Percentiles rank a stretch among this genome's conserved stretches.
Conservation (phyloP, 2,329 filamentous ascomycete species). For the Monosporascus sp. region DNA sequence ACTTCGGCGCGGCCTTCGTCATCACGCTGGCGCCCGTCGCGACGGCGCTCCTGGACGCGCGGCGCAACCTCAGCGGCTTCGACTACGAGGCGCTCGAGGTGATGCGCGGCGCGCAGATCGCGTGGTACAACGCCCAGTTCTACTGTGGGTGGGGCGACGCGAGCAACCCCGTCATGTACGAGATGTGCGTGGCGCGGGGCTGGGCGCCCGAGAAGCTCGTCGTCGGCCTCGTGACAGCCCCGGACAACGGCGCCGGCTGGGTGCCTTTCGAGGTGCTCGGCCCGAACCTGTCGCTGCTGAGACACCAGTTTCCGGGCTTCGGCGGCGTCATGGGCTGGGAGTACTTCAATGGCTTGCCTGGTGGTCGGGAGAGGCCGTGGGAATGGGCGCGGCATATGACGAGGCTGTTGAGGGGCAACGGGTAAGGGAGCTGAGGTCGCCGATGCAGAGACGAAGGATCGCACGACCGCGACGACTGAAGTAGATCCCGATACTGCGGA, state of each 20-base stretch:
- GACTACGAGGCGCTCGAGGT: constrained; percentile 66
- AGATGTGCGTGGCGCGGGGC: constrained; percentile 44
- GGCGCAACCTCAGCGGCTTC: constrained; percentile 68
- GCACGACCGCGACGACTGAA: neutral
- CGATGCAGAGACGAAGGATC: neutral
- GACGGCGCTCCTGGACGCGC: constrained; percentile 59
- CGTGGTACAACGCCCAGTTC: constrained; percentile 80
- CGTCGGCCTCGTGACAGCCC: constrained; percentile 69
- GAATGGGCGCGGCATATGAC: constrained; percentile 68
- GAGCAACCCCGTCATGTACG: constrained; percentile 42
- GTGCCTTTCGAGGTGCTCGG: constrained; percentile 55
- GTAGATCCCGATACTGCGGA: constrained; percentile 16
- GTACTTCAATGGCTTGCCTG: constrained; percentile 69
- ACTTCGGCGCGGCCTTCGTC: constrained; percentile 63
- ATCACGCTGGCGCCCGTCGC: constrained; percentile 77
- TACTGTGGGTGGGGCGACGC: constrained; percentile 79
- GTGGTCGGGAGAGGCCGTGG: constrained; percentile 56
- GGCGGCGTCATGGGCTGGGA: constrained; percentile 86
- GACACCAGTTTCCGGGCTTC: constrained; percentile 57
- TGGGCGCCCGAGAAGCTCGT: constrained; percentile 67
- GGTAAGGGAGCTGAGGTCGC: neutral
- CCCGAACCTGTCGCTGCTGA: constrained; percentile 51
- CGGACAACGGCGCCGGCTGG: constrained; percentile 62
- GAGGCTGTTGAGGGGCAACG: constrained; percentile 20
- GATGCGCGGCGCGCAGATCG: constrained; percentile 56